These are phyloP conservation scores for Clavispora vitiphila DNA, from an alignment of 805 yeast species.

Conservation along the genomic window DNA sequence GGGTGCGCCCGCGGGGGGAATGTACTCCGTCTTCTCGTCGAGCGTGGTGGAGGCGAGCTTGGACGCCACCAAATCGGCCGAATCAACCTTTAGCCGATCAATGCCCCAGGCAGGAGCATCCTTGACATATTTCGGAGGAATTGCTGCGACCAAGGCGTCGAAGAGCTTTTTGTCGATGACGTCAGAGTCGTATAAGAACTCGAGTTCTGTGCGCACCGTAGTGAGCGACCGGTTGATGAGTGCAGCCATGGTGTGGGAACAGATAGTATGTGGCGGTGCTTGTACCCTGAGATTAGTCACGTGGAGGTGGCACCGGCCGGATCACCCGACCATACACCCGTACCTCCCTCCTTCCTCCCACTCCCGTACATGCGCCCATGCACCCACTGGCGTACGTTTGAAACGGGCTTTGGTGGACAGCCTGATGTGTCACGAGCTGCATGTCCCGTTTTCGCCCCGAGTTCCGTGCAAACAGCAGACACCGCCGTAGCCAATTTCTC, in stretches of 20 bases:
- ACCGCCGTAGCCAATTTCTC: too few species aligned
- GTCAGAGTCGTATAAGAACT: constrained; percentile 68
- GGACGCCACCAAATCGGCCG: constrained; percentile 5
- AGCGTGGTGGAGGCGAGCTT: constrained; percentile 12
- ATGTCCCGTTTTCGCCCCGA: too few species aligned
- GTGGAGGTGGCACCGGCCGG: too few species aligned
- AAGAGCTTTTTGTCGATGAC: constrained; percentile 59
- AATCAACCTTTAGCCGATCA: constrained; percentile 20
- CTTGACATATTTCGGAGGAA: constrained; percentile 55
- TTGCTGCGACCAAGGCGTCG: constrained; percentile 41
- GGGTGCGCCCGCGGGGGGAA: background rate
- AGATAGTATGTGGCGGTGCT: background rate
- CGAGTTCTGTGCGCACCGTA: constrained; percentile 71
- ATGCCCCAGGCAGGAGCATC: constrained; percentile 48
- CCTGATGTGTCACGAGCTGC: too few species aligned
- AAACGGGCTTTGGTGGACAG: too few species aligned
- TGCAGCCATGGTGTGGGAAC: constrained; percentile 38
- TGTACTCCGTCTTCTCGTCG: constrained; percentile 10
- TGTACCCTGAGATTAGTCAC: too few species aligned
- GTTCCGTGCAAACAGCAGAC: too few species aligned
- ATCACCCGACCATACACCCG: too few species aligned
- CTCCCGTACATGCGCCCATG: too few species aligned
- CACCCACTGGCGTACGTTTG: too few species aligned
- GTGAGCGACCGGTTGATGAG: constrained; percentile 74
- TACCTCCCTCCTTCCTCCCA: too few species aligned